These are phyloP conservation scores for Penicillium sp. DNA, from an alignment of 2,329 filamentous ascomycete species.

Conservation along the genomic window DNA sequence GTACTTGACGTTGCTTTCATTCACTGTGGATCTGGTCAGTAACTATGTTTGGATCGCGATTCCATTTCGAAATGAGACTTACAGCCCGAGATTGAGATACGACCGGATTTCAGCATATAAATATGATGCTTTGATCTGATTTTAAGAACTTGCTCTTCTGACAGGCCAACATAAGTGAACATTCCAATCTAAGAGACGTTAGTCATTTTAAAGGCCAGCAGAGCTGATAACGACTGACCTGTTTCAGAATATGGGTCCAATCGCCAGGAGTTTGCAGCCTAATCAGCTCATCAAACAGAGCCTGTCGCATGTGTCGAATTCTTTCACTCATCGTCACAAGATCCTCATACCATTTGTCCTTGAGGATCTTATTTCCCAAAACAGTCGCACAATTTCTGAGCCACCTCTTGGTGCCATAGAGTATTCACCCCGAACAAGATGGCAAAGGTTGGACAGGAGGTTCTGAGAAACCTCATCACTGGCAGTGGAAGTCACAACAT, in stretches of 20 bases:
- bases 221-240: neutral
- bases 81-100: constrained; percentile 22
- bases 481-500: constrained; percentile 67
- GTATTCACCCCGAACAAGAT: constrained; percentile 19
- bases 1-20: constrained; percentile 15
- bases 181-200: constrained; percentile 16
- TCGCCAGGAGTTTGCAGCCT: constrained; percentile 14
- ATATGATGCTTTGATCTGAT: constrained; percentile 19
- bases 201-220: neutral
- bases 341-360: constrained; percentile 15
- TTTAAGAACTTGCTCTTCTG: constrained; percentile 9
- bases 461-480: constrained; percentile 68
- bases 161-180: constrained; percentile 21
- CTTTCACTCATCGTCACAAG: constrained; percentile 15
- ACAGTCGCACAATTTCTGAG: constrained; percentile 20
- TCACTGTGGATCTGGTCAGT: constrained; percentile 9
- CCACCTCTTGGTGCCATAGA: constrained; percentile 19
- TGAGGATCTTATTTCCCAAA: constrained; percentile 3
- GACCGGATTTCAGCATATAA: constrained; percentile 21
- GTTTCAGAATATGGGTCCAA: constrained; percentile 19
- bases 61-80: neutral
- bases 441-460: constrained; percentile 55
- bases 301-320: constrained; percentile 17
- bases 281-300: constrained; percentile 14
- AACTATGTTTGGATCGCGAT: neutral